A percentile compares a stretch with the other conserved stretches of the same genome.
phyloP scores from a whole-genome alignment of 2,329 filamentous ascomycete genomes.

The Juglanconis sp. region DNA sequence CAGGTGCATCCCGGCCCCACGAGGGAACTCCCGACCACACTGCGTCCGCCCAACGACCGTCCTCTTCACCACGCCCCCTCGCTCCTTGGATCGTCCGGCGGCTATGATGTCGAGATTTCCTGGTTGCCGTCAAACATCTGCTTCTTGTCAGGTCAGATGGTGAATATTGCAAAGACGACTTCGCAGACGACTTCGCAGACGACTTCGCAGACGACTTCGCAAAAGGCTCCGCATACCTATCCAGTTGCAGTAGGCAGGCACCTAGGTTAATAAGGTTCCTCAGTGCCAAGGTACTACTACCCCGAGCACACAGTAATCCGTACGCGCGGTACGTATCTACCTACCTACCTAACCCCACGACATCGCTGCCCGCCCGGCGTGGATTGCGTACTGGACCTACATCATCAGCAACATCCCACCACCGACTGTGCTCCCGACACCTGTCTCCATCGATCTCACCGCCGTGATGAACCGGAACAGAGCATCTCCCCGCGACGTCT shows the following conservation, averaged over 20 bases:
- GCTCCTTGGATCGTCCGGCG: background rate
- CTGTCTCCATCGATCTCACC: background rate
- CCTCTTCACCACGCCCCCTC: background rate
- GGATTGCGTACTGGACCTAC: slow-evolving; percentile 5
- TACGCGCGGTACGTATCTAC: background rate
- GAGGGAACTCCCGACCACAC: slow-evolving; percentile 12
- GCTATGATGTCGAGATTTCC: background rate
- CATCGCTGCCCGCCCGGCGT: background rate
- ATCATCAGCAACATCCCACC: slow-evolving; percentile 11
- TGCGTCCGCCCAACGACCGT: background rate
- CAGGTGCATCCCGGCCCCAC: slow-evolving; percentile 9
- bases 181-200: too few species aligned
- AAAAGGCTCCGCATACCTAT: too few species aligned
- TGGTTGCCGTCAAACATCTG: background rate
- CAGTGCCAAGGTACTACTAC: too few species aligned
- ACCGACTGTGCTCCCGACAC: slow-evolving; percentile 1
- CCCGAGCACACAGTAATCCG: background rate
- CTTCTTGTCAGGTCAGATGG: background rate
- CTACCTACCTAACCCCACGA: too few species aligned
- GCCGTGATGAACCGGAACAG: slow-evolving; percentile 15
- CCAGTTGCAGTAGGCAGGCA: too few species aligned
- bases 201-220: too few species aligned
- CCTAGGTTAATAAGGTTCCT: too few species aligned
- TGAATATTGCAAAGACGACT: too few species aligned
- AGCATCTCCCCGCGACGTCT: background rate